Conservation (phyloP, 192 early-diverging fungal species). For the Rhizophlyctis rosea region DNA sequence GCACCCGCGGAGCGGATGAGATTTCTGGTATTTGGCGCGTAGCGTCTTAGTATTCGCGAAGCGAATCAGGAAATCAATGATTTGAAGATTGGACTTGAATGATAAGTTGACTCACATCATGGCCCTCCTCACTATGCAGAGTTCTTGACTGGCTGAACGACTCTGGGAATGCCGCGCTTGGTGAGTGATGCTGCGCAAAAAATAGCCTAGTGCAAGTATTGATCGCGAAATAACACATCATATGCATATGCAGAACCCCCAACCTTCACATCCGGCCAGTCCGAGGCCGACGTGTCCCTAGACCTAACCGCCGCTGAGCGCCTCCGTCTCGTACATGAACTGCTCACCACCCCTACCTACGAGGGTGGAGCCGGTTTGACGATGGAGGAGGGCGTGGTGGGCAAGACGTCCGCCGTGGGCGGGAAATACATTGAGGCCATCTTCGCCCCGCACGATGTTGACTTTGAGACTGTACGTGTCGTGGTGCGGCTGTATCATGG, state of each 20-base stretch:
- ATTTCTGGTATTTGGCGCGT: no score
- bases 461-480: slow-evolving; percentile 61
- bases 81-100: no score
- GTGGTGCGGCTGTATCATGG: neutral
- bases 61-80: no score
- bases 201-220: no score
- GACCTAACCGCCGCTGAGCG: slow-evolving; percentile 48
- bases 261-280: no score
- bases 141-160: slow-evolving; percentile 32
- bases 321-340: slow-evolving; percentile 58
- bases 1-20: no score
- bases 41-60: no score
- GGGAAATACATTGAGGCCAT: slow-evolving; percentile 60
- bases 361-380: slow-evolving; percentile 63
- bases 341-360: slow-evolving; percentile 52
- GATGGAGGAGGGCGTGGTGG: slow-evolving; percentile 32
- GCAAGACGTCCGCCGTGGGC: slow-evolving; percentile 44
- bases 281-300: no score
- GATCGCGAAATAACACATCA: no score
- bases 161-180: slow-evolving; percentile 19
- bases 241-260: no score
- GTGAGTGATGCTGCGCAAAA: no score
- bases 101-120: neutral
- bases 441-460: slow-evolving; percentile 74
- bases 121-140: slow-evolving; percentile 20